phyloP scores from a whole-genome alignment of 2,329 filamentous ascomycete species.

The Neonectria coccinea region DNA sequence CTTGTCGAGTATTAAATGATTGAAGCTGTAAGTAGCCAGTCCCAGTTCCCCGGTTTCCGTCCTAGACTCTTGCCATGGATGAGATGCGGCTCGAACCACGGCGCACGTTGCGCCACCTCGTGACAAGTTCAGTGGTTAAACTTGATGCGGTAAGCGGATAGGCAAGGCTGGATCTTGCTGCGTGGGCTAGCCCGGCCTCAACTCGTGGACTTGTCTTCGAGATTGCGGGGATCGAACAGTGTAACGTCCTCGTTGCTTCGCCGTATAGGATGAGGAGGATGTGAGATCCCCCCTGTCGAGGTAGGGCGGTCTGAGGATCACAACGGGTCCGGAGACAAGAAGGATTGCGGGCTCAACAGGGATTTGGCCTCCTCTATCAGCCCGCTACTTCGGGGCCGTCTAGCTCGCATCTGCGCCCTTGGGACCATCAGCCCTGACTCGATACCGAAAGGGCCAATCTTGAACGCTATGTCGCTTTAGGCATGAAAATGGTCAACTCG shows the following conservation, averaged over 20 bases:
- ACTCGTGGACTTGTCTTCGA: not conserved
- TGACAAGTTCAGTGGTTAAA: conserved; percentile 12
- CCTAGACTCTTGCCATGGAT: not conserved
- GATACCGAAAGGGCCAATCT: not conserved
- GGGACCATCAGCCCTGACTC: not conserved
- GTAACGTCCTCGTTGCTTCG: not conserved
- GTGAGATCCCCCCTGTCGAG: not conserved
- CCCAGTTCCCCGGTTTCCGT: not conserved
- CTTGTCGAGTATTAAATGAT: not conserved
- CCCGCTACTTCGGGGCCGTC: not conserved
- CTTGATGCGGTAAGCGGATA: conserved; percentile 22
- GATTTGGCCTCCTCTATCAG: not conserved
- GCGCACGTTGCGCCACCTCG: not conserved
- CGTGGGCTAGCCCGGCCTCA: conserved; percentile 7
- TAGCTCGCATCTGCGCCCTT: not conserved
- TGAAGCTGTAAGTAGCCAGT: not conserved
- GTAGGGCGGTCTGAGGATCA: not conserved
- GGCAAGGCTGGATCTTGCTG: conserved; percentile 12
- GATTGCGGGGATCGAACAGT: conserved; percentile 1
- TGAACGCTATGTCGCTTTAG: conserved; percentile 10
- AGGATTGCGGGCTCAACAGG: conserved; percentile 5
- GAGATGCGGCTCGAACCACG: conserved; percentile 7
- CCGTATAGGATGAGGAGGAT: not conserved
- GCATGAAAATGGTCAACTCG: conserved; percentile 16
- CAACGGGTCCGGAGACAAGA: not conserved